Conservation (phyloP, 768 basidiomycete genomes). For the Clathrus columnatus region DNA sequence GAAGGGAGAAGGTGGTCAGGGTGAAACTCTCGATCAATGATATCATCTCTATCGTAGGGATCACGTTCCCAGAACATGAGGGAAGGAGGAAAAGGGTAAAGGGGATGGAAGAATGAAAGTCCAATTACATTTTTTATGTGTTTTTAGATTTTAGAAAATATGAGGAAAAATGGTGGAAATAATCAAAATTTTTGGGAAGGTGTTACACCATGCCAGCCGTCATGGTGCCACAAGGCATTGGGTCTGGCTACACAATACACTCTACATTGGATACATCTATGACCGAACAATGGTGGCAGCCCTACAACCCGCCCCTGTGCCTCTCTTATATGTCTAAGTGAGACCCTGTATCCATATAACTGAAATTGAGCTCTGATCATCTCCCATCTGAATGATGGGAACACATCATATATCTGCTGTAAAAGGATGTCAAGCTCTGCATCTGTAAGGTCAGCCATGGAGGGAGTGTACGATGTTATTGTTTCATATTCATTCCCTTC, state of each 20-base stretch:
- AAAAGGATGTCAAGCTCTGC: slow-evolving; percentile 10
- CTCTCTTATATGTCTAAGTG: slow-evolving; percentile 4
- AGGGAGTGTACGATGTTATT: not conserved
- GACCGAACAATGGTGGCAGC: slow-evolving; percentile 14
- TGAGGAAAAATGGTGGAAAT: too few species aligned
- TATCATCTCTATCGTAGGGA: too few species aligned
- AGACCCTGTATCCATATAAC: slow-evolving; percentile 14
- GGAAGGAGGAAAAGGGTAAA: too few species aligned
- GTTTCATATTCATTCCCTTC: not conserved
- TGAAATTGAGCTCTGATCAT: slow-evolving; percentile 16
- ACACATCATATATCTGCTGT: slow-evolving; percentile 8
- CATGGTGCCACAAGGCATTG: slow-evolving; percentile 20
- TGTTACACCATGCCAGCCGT: slow-evolving; percentile 25
- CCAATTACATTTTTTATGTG: too few species aligned
- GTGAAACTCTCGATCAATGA: too few species aligned
- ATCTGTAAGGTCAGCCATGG: slow-evolving; percentile 10
- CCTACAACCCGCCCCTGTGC: slow-evolving; percentile 17
- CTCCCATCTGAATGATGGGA: slow-evolving; percentile 15
- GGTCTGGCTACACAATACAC: slow-evolving; percentile 17
- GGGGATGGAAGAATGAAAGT: too few species aligned
- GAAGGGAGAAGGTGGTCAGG: too few species aligned
- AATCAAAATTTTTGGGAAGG: too few species aligned
- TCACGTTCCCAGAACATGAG: too few species aligned
- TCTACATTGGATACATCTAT: slow-evolving; percentile 11
- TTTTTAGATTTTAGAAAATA: too few species aligned